These are phyloP conservation scores for Aspergillus cavernicola DNA, from an alignment of 495 filamentous ascomycete genomes.

Conservation along the genomic window DNA sequence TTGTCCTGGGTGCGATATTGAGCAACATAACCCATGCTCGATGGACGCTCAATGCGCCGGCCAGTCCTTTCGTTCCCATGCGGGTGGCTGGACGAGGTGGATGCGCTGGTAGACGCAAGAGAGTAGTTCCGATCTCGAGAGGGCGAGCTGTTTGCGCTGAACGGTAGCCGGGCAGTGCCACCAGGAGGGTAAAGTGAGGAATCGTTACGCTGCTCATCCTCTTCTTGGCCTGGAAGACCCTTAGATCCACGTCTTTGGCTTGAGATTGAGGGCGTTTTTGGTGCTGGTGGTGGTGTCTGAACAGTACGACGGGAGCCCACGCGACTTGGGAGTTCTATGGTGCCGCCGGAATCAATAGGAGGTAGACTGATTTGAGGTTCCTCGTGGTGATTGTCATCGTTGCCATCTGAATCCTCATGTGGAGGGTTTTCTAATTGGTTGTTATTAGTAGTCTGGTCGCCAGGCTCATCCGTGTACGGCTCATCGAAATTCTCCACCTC, in stretches of 20 bases:
- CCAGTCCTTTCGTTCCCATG: slow-evolving; percentile 10
- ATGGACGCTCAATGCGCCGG: slow-evolving; percentile 50
- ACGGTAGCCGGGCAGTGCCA: slow-evolving; percentile 52
- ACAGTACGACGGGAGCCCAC: slow-evolving; percentile 57
- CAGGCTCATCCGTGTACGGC: slow-evolving; percentile 58
- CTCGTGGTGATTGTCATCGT: slow-evolving; percentile 19
- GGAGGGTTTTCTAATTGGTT: slow-evolving; percentile 36
- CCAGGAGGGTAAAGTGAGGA: slow-evolving; percentile 16
- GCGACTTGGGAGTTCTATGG: slow-evolving; percentile 62
- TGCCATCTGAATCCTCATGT: slow-evolving; percentile 47
- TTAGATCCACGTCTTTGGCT: slow-evolving; percentile 48
- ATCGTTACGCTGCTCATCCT: slow-evolving; percentile 3
- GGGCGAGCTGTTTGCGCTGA: slow-evolving; percentile 50
- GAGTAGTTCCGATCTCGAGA: slow-evolving; percentile 47
- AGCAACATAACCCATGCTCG: slow-evolving; percentile 70
- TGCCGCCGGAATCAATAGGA: slow-evolving; percentile 56
- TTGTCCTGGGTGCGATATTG: slow-evolving; percentile 60
- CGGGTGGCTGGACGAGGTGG: slow-evolving; percentile 46
- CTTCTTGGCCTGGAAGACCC: slow-evolving; percentile 6
- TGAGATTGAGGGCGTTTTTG: slow-evolving; percentile 45
- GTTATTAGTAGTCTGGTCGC: slow-evolving; percentile 29
- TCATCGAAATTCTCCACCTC: slow-evolving; percentile 45
- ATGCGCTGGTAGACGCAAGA: slow-evolving; percentile 42
- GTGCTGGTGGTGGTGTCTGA: slow-evolving; percentile 30
- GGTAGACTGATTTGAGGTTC: slow-evolving; percentile 51